Evolutionary conservation across 805 yeast genomes (phyloP).

Genomic region (Ogataea minuta): DNA sequence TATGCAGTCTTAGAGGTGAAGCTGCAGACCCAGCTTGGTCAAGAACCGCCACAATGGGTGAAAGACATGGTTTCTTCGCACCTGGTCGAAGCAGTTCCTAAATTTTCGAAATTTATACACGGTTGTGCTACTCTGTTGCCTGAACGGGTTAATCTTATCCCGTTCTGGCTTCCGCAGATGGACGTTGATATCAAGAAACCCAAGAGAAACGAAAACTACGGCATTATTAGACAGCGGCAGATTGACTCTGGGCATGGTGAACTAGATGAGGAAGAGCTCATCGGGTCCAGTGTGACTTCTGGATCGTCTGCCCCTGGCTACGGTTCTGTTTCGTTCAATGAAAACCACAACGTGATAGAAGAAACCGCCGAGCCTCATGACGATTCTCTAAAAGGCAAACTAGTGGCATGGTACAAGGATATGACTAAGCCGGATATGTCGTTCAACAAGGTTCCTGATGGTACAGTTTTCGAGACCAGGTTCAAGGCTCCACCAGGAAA

Average conservation of each 20-base stretch:
- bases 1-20: slow-evolving; percentile 97
- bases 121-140: slow-evolving; percentile 93
- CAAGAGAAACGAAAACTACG: slow-evolving; percentile 53
- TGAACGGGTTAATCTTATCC: slow-evolving; percentile 77
- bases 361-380: slow-evolving; percentile 14
- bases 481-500: slow-evolving; percentile 85
- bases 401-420: slow-evolving; percentile 16
- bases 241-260: slow-evolving; percentile 46
- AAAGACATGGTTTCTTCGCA: slow-evolving; percentile 88
- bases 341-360: slow-evolving; percentile 31
- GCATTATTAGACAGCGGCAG: slow-evolving; percentile 52
- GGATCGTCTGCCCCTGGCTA: slow-evolving; percentile 14
- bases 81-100: slow-evolving; percentile 96
- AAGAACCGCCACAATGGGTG: slow-evolving; percentile 98
- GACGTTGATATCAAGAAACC: slow-evolving; percentile 93
- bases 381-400: slow-evolving; percentile 17
- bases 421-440: slow-evolving; percentile 41
- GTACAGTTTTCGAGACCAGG: slow-evolving; percentile 58
- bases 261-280: slow-evolving; percentile 63
- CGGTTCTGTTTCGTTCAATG: slow-evolving; percentile 33
- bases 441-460: slow-evolving; percentile 59
- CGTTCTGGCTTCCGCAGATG: slow-evolving; percentile 99
- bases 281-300: slow-evolving; percentile 33
- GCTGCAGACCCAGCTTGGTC: slow-evolving; percentile 96
- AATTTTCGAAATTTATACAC: slow-evolving; percentile 94